phyloP scores from a whole-genome alignment of 331 rosid species.

The Acacia concinna region DNA sequence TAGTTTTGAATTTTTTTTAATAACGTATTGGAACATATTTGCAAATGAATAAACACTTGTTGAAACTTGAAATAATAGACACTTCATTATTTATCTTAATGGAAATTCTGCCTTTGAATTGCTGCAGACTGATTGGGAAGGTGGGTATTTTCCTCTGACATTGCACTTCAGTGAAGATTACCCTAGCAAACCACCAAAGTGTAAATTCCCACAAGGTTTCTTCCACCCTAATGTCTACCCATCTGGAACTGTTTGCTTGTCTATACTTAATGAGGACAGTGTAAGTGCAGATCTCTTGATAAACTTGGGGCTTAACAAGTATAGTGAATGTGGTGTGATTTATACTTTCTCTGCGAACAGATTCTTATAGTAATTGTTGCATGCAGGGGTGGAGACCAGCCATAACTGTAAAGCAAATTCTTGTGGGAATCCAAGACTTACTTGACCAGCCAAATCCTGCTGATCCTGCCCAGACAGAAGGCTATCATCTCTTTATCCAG shows the following conservation, averaged over 20 bases:
- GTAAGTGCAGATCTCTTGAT: constrained; percentile 52
- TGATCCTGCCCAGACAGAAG: constrained; percentile 97
- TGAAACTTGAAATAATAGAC: neutral
- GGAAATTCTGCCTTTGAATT: constrained; percentile 16
- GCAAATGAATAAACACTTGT: constrained; percentile 12
- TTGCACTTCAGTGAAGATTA: constrained; percentile 95
- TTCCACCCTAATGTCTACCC: constrained; percentile 98
- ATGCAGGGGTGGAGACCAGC: constrained; percentile 96
- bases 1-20: neutral
- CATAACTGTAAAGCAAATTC: constrained; percentile 89
- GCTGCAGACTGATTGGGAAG: constrained; percentile 98
- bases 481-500: constrained; percentile 93
- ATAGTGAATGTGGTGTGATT: neutral
- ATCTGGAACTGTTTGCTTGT: constrained; percentile 93
- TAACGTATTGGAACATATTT: neutral
- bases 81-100: neutral
- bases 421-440: constrained; percentile 78
- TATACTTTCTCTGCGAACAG: neutral
- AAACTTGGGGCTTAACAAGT: neutral
- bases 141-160: constrained; percentile 84
- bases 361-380: constrained; percentile 2
- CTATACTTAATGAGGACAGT: constrained; percentile 95
- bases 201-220: constrained; percentile 88
- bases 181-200: constrained; percentile 97
- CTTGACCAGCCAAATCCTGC: constrained; percentile 89